phyloP scores from a whole-genome alignment of 129 eudicot genomes.

The Oenanthe sinensis region DNA sequence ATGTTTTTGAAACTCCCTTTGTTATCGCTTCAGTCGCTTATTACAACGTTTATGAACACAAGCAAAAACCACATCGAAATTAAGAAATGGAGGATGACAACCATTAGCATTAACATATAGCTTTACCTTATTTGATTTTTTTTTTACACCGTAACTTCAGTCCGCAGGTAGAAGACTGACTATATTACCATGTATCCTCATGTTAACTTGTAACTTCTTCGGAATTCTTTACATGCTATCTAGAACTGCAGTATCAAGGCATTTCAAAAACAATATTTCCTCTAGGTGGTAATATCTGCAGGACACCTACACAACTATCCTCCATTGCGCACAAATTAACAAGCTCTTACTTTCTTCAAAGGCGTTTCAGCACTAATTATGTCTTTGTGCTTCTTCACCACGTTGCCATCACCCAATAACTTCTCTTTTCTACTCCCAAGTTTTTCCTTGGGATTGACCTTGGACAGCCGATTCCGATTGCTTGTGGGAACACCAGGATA shows the following conservation, averaged over 20 bases:
- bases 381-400: constrained; percentile 14
- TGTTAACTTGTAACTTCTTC: too few relatives aligned
- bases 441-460: neutral
- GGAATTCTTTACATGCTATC: neutral
- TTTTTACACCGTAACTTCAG: neutral
- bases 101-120: neutral
- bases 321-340: neutral
- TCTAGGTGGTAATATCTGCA: neutral
- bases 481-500: neutral
- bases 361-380: constrained; percentile 7
- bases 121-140: neutral
- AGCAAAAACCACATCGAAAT: neutral
- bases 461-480: neutral
- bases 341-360: constrained; percentile 22
- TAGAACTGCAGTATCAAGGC: neutral
- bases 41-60: neutral
- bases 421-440: constrained; percentile 3
- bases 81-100: neutral
- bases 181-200: neutral
- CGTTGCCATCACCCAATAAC: neutral
- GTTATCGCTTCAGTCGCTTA: too few relatives aligned
- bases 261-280: neutral
- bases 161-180: neutral
- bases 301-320: neutral
- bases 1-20: neutral